A percentile compares a stretch with the other conserved stretches of the same genome.
Evolutionary conservation across 2,329 filamentous ascomycete species (phyloP).

Genomic region (Myrmaecium sp.): DNA sequence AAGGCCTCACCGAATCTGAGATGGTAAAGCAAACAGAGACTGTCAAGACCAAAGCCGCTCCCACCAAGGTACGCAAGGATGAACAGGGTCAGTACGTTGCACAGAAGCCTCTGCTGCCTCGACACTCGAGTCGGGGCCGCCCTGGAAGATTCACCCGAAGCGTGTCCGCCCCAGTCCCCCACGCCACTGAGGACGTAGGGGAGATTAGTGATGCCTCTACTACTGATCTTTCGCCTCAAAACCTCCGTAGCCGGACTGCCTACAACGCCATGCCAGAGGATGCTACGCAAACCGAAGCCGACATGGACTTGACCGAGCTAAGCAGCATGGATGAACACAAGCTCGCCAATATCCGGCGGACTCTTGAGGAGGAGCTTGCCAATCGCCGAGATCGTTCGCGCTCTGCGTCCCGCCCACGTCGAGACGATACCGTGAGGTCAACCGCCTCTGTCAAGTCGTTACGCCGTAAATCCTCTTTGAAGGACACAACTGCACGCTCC

Average conservation of each 20-base stretch:
- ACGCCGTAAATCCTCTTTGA: constrained; percentile 39
- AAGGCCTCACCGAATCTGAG: too few species aligned
- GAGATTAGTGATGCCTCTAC: constrained; percentile 21
- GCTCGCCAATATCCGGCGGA: constrained; percentile 36
- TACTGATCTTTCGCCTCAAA: constrained; percentile 21
- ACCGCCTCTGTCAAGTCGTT: constrained; percentile 20
- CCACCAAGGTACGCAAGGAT: constrained; percentile 4
- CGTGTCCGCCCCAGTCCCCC: constrained; percentile 14
- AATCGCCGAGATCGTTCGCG: constrained; percentile 4
- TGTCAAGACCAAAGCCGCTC: too few species aligned
- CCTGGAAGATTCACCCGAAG: too few species aligned
- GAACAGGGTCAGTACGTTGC: too few species aligned
- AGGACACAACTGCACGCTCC: constrained; percentile 25
- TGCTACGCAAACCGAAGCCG: too few species aligned
- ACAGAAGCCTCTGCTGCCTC: too few species aligned
- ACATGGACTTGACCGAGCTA: constrained; percentile 35
- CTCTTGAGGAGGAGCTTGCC: constrained; percentile 36
- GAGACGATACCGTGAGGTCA: constrained; percentile 26
- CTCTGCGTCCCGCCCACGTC: constrained; percentile 12
- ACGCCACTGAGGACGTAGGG: constrained; percentile 9
- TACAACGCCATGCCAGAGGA: too few species aligned
- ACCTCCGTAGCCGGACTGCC: too few species aligned
- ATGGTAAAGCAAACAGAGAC: too few species aligned
- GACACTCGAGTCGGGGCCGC: too few species aligned
- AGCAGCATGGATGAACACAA: constrained; percentile 37